Base-by-base conservation (phyloP, 257 asterid species). In the Solanum corneliomulleri region DNA sequence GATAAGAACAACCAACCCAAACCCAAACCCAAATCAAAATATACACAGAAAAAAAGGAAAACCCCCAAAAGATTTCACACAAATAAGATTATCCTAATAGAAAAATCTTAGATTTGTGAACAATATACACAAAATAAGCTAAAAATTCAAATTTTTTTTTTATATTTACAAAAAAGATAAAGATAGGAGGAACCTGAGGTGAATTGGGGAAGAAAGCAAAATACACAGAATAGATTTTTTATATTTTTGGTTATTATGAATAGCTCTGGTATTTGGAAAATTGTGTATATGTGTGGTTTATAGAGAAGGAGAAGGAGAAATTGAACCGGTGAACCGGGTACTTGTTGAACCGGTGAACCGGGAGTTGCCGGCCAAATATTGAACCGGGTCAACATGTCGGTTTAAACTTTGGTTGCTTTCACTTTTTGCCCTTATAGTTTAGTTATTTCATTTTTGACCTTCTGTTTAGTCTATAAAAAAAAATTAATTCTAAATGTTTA, bases 271-370 rank as follows among this genome's bases (percentile, higher is more conserved):
- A 47, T 16, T 49, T 70, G 72, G 84, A 56, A 62, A 33, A 21
- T 56, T 56, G 25, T 56, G 64, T 56, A 0, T 20, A 20, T 72
- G 39, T 87, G 91, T 87, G 90, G 91, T 72, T 87, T 89, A 70
- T 60, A 84, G 87, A 84, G 87, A 42, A 86, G 68, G 11, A 49
- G 14, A 15, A 52, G n/a, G 64, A 56, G 75, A 68, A 77, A 25
- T 77, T 27, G 11, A 29, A 47, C 29, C 37, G 25, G 84, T 47
- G 66, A 78, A 78, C 66, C 84, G 62, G 66, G 2, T 0, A 18
- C 23, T 2, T 4, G 35, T 78, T 27, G 11, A 80, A 80, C 68
- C 84, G 64, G 68, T 80, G 68, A 80, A 80, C 85, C 85, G 64
- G 68, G 12, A 1, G 85, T 16, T 47, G 69, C 68, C 29, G 69